phyloP scores from a whole-genome alignment of 2,329 filamentous ascomycete genomes.

The Aspergillus fijiensis region DNA sequence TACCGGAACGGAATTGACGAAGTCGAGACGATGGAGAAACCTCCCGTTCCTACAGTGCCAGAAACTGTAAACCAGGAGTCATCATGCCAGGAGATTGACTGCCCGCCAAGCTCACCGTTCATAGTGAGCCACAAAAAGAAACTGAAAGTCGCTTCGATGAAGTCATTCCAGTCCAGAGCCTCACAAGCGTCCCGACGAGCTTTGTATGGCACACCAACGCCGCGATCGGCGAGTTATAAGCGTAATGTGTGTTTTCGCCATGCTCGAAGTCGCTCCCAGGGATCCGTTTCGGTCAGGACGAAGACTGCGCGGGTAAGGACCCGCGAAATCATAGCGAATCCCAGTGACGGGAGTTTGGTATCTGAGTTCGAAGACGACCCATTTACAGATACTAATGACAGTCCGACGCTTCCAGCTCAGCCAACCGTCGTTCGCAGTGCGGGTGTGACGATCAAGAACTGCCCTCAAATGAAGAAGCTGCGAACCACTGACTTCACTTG shows the following conservation, averaged over 20 bases:
- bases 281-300: constrained; percentile 26
- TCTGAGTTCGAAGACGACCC: constrained; percentile 19
- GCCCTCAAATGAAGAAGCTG: constrained; percentile 44
- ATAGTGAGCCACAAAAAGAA: constrained; percentile 34
- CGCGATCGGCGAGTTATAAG: constrained; percentile 55
- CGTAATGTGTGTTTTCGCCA: constrained; percentile 65
- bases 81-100: constrained; percentile 11
- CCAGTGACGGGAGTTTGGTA: constrained; percentile 26
- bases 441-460: constrained; percentile 28
- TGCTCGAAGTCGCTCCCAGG: constrained; percentile 43
- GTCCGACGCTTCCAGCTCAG: constrained; percentile 42
- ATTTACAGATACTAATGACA: constrained; percentile 32
- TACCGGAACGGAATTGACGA: constrained; percentile 51
- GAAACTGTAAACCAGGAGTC: constrained; percentile 22
- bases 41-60: constrained; percentile 14
- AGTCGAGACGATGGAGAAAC: not conserved
- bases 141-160: constrained; percentile 34
- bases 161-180: constrained; percentile 46
- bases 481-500: constrained; percentile 52
- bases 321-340: constrained; percentile 26
- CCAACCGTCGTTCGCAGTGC: constrained; percentile 38
- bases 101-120: constrained; percentile 29
- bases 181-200: constrained; percentile 49
- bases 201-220: constrained; percentile 33
- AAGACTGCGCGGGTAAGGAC: constrained; percentile 18